A percentile compares a stretch with the other conserved stretches of the same genome.
phyloP scores from a whole-genome alignment of 768 basidiomycete genomes.

The Suillus placidus region DNA sequence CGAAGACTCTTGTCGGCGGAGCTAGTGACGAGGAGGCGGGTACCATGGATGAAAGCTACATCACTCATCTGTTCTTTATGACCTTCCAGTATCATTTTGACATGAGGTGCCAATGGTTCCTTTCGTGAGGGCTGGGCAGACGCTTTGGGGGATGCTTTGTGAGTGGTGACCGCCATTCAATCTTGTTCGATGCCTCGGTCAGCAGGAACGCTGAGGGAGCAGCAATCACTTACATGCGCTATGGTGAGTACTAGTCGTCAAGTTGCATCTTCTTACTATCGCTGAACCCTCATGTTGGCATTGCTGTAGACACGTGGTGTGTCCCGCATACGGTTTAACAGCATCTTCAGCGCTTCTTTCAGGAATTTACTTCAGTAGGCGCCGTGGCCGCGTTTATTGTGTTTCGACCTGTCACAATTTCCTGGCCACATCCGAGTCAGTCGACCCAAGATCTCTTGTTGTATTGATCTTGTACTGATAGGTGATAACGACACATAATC shows the following conservation, averaged over 20 bases:
- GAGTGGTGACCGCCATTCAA: not conserved
- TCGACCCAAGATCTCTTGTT: too few relatives aligned
- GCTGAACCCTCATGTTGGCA: too few relatives aligned
- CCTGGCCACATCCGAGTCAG: too few relatives aligned
- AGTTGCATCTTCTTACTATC: too few relatives aligned
- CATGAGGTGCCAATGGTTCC: constrained; percentile 1
- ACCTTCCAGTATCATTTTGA: not conserved
- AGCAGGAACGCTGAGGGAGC: not conserved
- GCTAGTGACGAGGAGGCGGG: not conserved
- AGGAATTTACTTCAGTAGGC: not conserved
- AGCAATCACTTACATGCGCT: not conserved
- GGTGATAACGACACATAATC: too few relatives aligned
- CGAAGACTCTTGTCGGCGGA: not conserved
- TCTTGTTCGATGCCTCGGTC: not conserved
- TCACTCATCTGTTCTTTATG: rapidly evolving
- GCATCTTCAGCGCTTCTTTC: not conserved
- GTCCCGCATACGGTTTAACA: not conserved
- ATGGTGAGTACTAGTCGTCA: not conserved
- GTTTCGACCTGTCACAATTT: too few relatives aligned
- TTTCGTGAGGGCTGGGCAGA: too few relatives aligned
- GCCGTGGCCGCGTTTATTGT: not conserved
- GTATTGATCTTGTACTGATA: too few relatives aligned
- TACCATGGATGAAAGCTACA: not conserved
- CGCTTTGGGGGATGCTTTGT: too few relatives aligned
- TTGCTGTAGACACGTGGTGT: not conserved